phyloP scores from a whole-genome alignment of 225 moss, liverwort and hornwort species.

The Thuidium tamariscinum region DNA sequence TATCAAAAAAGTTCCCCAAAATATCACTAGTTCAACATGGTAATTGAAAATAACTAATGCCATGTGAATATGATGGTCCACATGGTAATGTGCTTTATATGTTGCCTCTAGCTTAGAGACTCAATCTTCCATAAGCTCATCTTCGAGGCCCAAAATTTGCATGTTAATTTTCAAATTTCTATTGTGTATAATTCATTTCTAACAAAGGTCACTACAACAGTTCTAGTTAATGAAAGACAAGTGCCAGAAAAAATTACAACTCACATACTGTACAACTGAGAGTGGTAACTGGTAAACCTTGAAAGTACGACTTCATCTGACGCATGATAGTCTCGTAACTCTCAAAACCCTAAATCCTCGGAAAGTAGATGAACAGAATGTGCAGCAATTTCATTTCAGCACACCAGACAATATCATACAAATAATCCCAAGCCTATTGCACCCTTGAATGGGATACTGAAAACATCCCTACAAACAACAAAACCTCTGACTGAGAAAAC shows the following conservation, averaged over 20 bases:
- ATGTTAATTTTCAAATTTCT: neutral
- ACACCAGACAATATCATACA: constrained; percentile 6
- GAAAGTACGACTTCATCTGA: neutral
- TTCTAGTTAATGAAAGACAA: neutral
- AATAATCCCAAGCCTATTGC: neutral
- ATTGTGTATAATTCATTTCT: too few species aligned
- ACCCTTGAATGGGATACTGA: neutral
- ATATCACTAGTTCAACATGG: neutral
- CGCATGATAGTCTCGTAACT: too few species aligned
- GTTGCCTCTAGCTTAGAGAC: neutral
- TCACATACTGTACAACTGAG: neutral
- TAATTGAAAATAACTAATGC: neutral
- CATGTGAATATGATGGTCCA: neutral
- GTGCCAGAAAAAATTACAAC: neutral
- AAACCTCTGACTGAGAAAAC: neutral
- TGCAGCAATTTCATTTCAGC: neutral
- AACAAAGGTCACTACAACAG: neutral
- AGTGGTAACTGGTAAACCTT: neutral
- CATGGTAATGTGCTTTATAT: neutral
- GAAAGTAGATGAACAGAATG: neutral
- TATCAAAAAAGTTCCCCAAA: neutral
- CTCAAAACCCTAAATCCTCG: too few species aligned
- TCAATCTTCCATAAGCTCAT: neutral
- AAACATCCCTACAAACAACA: neutral
- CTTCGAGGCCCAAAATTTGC: neutral